Evolutionary conservation across 1,139 yeast species (phyloP).

Genomic region (Saccharomyces hybrid): DNA sequence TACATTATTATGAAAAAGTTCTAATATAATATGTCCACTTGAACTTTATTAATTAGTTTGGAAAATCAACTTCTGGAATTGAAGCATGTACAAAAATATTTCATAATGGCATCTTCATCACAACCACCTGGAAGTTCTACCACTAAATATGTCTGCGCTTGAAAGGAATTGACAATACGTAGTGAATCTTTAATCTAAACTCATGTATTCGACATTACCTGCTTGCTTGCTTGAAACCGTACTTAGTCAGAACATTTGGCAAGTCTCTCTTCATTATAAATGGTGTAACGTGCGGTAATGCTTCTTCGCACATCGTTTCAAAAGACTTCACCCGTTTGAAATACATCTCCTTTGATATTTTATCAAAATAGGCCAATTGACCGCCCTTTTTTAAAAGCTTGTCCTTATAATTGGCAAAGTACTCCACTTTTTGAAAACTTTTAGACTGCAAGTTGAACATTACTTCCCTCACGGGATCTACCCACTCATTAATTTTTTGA

Average conservation of each 20-base stretch:
- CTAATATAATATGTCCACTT: no score
- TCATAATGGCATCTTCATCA: no score
- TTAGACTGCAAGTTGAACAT: slow-evolving; percentile 9
- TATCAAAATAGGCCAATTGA: slow-evolving; percentile 12
- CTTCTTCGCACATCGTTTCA: slow-evolving; percentile 12
- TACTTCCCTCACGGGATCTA: slow-evolving; percentile 15
- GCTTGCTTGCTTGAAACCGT: slow-evolving; percentile 8
- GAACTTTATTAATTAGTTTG: no score
- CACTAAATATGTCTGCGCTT: no score
- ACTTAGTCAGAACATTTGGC: slow-evolving; percentile 11
- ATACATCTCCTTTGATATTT: slow-evolving; percentile 14
- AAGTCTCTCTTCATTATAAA: slow-evolving; percentile 13
- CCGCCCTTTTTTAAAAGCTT: slow-evolving; percentile 10
- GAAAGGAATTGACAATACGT: no score
- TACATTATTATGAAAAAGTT: no score
- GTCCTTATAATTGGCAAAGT: slow-evolving; percentile 14
- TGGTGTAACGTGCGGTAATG: slow-evolving; percentile 19
- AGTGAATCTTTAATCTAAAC: not conserved
- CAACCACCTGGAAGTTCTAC: no score
- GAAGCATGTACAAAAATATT: no score
- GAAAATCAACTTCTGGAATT: no score
- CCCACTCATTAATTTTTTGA: slow-evolving; percentile 14
- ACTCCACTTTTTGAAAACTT: slow-evolving; percentile 6
- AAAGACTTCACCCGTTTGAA: slow-evolving; percentile 15
- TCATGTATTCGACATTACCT: not conserved